Conservation (phyloP, 1,284 basidiomycete genomes). For the Boletus calvinii region DNA sequence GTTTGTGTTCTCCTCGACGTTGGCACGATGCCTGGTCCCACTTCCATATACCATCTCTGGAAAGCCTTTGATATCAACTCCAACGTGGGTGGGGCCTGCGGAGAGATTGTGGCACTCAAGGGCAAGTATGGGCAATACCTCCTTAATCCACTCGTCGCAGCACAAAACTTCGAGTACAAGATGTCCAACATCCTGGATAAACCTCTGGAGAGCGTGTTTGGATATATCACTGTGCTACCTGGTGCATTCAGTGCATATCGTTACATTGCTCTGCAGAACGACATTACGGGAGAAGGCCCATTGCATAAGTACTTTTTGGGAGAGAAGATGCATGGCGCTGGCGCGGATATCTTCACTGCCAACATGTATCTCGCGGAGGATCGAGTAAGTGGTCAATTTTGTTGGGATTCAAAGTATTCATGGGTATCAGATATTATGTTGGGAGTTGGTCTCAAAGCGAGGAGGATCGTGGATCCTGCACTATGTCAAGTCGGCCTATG, state of each 20-base stretch:
- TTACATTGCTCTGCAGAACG: constrained; percentile 91
- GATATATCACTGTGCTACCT: constrained; percentile 90
- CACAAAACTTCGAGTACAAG: constrained; percentile 97
- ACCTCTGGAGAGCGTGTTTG: constrained; percentile 83
- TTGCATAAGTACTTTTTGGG: constrained; percentile 94
- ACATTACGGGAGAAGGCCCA: constrained; percentile 79
- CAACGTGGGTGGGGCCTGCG: constrained; percentile 94
- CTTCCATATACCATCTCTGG: constrained; percentile 94
- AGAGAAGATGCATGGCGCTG: constrained; percentile 89
- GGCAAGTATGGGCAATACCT: constrained; percentile 78
- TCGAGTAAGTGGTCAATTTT: constrained; percentile 49
- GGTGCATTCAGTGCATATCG: constrained; percentile 93
- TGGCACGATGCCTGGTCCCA: constrained; percentile 89
- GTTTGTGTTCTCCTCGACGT: constrained; percentile 95
- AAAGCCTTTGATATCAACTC: constrained; percentile 96
- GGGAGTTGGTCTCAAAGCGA: constrained; percentile 91
- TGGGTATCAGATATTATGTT: constrained; percentile 72
- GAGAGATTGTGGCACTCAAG: constrained; percentile 94
- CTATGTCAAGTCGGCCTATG: constrained; percentile 92
- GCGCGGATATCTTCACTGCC: constrained; percentile 87
- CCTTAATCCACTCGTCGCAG: constrained; percentile 83
- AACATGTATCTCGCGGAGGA: constrained; percentile 97
- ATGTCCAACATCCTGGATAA: constrained; percentile 94
- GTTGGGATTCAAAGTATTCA: constrained; percentile 6
- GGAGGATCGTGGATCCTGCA: constrained; percentile 86